Base-by-base conservation (phyloP, 164 flowering plant species). In the Magnolia sinica region DNA sequence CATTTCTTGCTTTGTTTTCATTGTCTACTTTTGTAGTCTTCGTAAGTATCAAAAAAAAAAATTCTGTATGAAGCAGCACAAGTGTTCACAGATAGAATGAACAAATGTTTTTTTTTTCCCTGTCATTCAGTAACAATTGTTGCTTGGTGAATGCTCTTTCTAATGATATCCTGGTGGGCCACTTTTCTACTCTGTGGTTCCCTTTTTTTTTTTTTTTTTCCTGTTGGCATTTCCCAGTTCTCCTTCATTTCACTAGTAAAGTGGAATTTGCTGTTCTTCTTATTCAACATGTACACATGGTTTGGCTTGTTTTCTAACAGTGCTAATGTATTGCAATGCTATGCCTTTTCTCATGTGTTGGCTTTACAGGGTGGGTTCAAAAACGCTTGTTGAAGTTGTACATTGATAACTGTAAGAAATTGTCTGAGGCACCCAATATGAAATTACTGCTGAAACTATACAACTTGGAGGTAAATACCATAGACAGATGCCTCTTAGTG, bases 381-480 rank as follows among this genome's bases (percentile, higher is more conserved):
- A 94, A 89, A 83, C 91, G 87, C 81, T 78, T 94, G 83, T 90
- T 94, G 86, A 94, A 91, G 81, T 85, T 86, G 45, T 96, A 94
- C 74, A 77, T 94, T 77, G 97, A 92, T 68, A 83, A 82, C 81
- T 94, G 98, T 81, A 77, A 85, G 65, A 88, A 88, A 81, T 81
- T 87, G 73, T 86, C 89, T 51, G 97, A 92, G 85, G 70, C 82
- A 72, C 97, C 98, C 63, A 91, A 85, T 79, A 76, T 91, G 86
- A 91, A 90, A 81, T 80, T 96, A 83, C 90, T 94, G 58, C 88
- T 85, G 77, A 91, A 84, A 76, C 77, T 96, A 68, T 96, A 96
- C 74, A 85, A 87, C 83, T 86, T 92, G 83, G 96, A 91, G 97
- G 99, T 96, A 81, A 73, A 79, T 51, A 73, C 58, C 22, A 49